Evolutionary conservation across 306 rosid genomes (phyloP).

Genomic region (Ceratonia siliqua): DNA sequence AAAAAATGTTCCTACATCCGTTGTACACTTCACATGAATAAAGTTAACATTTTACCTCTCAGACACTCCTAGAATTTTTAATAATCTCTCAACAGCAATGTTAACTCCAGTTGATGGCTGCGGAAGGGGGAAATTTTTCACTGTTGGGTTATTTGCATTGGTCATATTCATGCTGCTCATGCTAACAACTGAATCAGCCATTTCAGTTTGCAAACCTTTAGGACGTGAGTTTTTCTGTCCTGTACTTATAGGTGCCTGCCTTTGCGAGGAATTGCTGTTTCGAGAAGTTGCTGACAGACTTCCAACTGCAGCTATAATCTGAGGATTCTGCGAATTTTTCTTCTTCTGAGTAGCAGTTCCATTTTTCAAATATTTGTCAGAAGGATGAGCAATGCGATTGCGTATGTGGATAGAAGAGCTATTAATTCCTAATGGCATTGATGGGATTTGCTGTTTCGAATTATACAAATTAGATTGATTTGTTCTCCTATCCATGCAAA

Average conservation of each 20-base stretch:
- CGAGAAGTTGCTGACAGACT: conserved; percentile 16
- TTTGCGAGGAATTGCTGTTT: conserved; percentile 18
- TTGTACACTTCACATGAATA: neutral
- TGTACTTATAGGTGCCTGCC: neutral
- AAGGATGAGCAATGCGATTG: conserved; percentile 16
- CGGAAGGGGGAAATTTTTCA: neutral
- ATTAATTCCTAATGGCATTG: neutral
- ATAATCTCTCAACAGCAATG: conserved; percentile 8
- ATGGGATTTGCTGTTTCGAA: neutral
- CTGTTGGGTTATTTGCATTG: neutral
- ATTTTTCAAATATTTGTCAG: neutral
- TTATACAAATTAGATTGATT: conserved; percentile 10
- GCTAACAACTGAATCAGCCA: conserved; percentile 17
- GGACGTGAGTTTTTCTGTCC: conserved; percentile 17
- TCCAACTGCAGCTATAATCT: conserved; percentile 16
- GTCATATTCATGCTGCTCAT: neutral
- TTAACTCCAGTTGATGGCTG: conserved; percentile 15
- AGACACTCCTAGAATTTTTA: conserved; percentile 30
- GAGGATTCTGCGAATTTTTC: neutral
- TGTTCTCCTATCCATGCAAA: neutral
- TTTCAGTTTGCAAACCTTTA: conserved; percentile 23
- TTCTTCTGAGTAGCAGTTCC: conserved; percentile 29
- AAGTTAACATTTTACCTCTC: conserved; percentile 30
- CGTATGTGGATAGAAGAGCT: neutral
- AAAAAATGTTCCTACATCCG: neutral